Evolutionary conservation across 148 eudicot species (phyloP), one percentile per base, ranked within the genome.

Genomic region (Cornus kousa): DNA sequence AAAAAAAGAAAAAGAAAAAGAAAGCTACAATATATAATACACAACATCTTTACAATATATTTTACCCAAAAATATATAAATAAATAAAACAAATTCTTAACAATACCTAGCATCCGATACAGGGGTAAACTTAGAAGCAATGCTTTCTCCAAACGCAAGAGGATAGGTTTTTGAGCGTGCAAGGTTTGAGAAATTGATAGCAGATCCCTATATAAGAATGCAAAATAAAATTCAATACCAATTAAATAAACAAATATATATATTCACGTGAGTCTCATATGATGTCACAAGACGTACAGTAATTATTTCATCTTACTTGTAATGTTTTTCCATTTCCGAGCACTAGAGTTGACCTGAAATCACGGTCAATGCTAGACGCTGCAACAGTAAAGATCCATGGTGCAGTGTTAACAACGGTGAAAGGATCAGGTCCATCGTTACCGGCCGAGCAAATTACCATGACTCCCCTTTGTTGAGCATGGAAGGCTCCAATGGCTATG

Each of bases 331-430:
- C 85, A 70, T 87, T 90, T 77, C 96, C 92, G 9, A 92, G 84
- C 50, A 78, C 50, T 65, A 92, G 17, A 12, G 79, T 79, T 0
- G 93, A 76, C 76, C 77, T 74, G 53, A 92, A 92, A 70, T 64
- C 84, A 32, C 96, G 86, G 73, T 92, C 96, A 53, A 90, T 90
- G 50, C 62, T 90, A 9, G 96, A 90, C 32, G 96, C 96, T 12
- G 88, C 90, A 22, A 90, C 89, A 60, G 93, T 92, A 39, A 92
- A 80, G 39, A 87, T 82, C 96, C 96, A 90, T 17, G 96, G 96
- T 50, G 93, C 96, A 17, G 91, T 80, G 73, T 92, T 92, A 13
- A 85, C 88, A 23, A 87, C 35, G 0, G 93, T 88, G 64, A 78
- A 88, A 12, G 87, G 70, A 5, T 83, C 87, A 0, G 96, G 96